Evolutionary conservation across 2,329 filamentous ascomycete genomes (phyloP).

Genomic region (Aspergillus luchuensis): DNA sequence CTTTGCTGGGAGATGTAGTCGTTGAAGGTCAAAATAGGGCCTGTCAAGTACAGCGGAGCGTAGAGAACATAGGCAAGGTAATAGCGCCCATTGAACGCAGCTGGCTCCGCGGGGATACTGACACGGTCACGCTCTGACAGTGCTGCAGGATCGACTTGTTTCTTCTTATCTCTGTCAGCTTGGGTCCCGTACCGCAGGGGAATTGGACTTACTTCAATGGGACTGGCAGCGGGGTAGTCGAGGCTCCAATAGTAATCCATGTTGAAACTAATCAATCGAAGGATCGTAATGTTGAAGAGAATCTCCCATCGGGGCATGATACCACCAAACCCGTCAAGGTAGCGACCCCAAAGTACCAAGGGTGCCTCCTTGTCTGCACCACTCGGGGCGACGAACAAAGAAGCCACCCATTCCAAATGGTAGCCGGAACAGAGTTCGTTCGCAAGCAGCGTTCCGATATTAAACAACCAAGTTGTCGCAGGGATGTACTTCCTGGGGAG

Average conservation of each 20-base stretch:
- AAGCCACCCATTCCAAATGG: constrained; percentile 64
- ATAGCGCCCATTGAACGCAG: constrained; percentile 77
- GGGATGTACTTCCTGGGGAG: constrained; percentile 73
- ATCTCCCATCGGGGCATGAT: constrained; percentile 92
- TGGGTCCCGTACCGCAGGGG: constrained; percentile 4
- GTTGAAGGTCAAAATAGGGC: constrained; percentile 95
- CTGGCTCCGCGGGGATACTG: constrained; percentile 67
- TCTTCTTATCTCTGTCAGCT: constrained; percentile 73
- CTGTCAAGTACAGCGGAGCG: constrained; percentile 87
- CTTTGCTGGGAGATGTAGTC: constrained; percentile 90
- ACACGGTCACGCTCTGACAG: constrained; percentile 89
- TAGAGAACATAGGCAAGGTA: constrained; percentile 90
- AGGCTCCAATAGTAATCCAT: constrained; percentile 94
- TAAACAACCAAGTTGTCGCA: constrained; percentile 82
- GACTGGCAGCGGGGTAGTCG: constrained; percentile 63
- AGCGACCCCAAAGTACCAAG: constrained; percentile 64
- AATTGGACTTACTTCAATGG: constrained; percentile 72
- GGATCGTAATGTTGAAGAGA: constrained; percentile 93
- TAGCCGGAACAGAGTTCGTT: constrained; percentile 87
- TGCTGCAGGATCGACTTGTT: constrained; percentile 86
- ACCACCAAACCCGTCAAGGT: constrained; percentile 77
- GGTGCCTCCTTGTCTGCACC: constrained; percentile 43
- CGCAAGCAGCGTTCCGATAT: constrained; percentile 79
- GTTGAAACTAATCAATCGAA: constrained; percentile 94
- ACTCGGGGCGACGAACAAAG: constrained; percentile 46